phyloP scores from a whole-genome alignment of 345 rosid species.

The Arabidopsis arenosa region DNA sequence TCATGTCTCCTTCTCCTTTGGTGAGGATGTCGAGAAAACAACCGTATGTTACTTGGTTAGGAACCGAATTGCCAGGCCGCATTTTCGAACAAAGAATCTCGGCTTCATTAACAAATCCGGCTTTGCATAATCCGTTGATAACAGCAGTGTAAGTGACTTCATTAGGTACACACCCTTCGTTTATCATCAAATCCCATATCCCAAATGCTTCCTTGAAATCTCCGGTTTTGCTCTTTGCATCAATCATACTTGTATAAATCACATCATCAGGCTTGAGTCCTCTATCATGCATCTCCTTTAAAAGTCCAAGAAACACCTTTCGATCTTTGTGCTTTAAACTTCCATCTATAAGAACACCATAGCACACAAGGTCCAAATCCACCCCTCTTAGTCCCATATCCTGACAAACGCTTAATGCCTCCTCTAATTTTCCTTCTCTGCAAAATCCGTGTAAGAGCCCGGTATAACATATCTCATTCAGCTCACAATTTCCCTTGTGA shows the following conservation, averaged over 20 bases:
- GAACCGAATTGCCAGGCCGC: slow-evolving; percentile 51
- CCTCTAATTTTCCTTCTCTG: slow-evolving; percentile 76
- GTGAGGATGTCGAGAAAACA: slow-evolving; percentile 80
- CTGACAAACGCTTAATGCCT: slow-evolving; percentile 63
- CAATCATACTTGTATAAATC: slow-evolving; percentile 85
- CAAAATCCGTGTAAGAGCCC: slow-evolving; percentile 80
- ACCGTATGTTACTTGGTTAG: slow-evolving; percentile 83
- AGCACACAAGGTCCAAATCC: slow-evolving; percentile 83
- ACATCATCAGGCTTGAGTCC: slow-evolving; percentile 78
- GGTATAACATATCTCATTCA: slow-evolving; percentile 89
- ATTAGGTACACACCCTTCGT: slow-evolving; percentile 73
- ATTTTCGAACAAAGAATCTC: slow-evolving; percentile 66
- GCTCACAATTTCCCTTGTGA: slow-evolving; percentile 54
- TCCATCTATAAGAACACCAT: slow-evolving; percentile 81
- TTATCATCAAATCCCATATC: slow-evolving; percentile 78
- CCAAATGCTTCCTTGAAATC: slow-evolving; percentile 68
- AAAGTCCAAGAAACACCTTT: slow-evolving; percentile 51
- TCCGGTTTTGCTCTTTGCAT: slow-evolving; percentile 74
- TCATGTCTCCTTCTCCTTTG: slow-evolving; percentile 64
- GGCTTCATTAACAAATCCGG: slow-evolving; percentile 71
- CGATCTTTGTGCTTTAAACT: slow-evolving; percentile 62
- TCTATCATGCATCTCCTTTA: slow-evolving; percentile 70
- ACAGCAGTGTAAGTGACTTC: slow-evolving; percentile 85
- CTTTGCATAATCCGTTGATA: slow-evolving; percentile 83
- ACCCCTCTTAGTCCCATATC: slow-evolving; percentile 82